phyloP scores from a whole-genome alignment of 768 basidiomycete genomes.

The Cyclocybe aegerita region DNA sequence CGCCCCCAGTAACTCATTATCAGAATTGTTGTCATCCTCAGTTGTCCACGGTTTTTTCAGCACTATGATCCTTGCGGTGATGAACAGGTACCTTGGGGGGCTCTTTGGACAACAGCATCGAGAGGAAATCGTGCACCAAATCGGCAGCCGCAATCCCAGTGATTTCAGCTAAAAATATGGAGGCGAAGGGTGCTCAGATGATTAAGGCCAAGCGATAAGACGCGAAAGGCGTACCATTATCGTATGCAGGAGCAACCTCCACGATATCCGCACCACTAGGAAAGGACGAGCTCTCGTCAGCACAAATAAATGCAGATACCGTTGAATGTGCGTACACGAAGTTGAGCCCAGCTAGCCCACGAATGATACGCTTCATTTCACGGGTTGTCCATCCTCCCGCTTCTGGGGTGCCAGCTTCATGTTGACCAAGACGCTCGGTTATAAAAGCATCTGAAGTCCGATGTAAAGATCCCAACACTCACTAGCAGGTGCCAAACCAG shows the following conservation, averaged over 20 bases:
- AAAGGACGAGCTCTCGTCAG: background rate
- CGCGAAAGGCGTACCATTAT: conserved; percentile 46
- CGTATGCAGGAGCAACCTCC: conserved; percentile 75
- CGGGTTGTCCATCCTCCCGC: conserved; percentile 84
- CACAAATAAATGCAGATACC: background rate
- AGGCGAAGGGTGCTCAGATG: background rate
- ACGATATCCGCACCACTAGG: conserved; percentile 69
- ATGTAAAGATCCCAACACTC: conserved; percentile 23
- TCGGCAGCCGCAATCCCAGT: conserved; percentile 71
- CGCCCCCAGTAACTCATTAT: no score
- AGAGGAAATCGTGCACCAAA: conserved; percentile 67
- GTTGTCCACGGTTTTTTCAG: background rate
- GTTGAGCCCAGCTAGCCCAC: conserved; percentile 77
- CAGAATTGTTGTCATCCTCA: background rate
- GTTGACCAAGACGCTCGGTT: conserved; percentile 1
- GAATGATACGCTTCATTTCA: conserved; percentile 77
- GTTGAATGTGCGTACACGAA: conserved; percentile 57
- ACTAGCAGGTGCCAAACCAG: conserved; percentile 79
- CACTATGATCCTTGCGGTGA: conserved; percentile 1
- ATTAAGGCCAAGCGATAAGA: background rate
- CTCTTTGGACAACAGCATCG: conserved; percentile 49
- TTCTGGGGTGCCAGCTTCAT: conserved; percentile 78
- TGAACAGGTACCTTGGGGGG: conserved; percentile 26
- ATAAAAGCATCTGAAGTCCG: background rate
- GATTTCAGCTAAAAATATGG: conserved; percentile 50